Base-by-base conservation (phyloP, 179 eudicot genomes). In the Gypsophila paniculata region DNA sequence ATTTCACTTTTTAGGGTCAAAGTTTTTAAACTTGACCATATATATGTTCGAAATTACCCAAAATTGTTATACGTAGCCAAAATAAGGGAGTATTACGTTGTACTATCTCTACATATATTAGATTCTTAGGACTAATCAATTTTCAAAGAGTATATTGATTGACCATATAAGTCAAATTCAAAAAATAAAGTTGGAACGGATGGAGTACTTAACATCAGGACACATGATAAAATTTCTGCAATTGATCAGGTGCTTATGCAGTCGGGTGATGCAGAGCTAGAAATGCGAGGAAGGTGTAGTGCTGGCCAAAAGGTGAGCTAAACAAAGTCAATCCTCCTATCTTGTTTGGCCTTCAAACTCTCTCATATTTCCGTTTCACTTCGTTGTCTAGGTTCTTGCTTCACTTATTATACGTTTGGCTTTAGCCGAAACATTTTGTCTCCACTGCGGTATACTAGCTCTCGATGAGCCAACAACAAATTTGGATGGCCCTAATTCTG, bases 211-310 rank as follows among this genome's bases (percentile, higher is more conserved):
- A 21, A 42, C 18, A 52, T 0, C 63, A 21, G 25, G 62, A 26
- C 44, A 21, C 18, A 61, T 48, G 12, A 61, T 61, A 53, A 38
- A 68, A 48, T 6, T 73, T 42, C 15, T 61, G 60, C 44, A 34
- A 12, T 36, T 63, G 61, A 54, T 52, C 78, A 91, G 96, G 96
- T 93, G 42, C 80, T 93, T 65, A 93, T 93, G 98, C 98, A 91
- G 81, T 86, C 98, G 51, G 98, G 98, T 78, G 91, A 89, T 80
- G 85, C 98, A 17, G 96, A 91, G 77, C 86, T 93, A 72, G 98
- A 93, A 85, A 93, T 93, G 98, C 90, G 98, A 70, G 98, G 99
- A 82, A 88, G 99, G 81, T 94, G 99, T 68, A 94, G 99, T 82
- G 97, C 99, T 60, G 99, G 99, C 82, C 98, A 92, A 79, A 91